A percentile compares a stretch with the other conserved stretches of the same genome.
Conservation (phyloP, 2,329 filamentous ascomycete species). For the Fusarium nurragi region DNA sequence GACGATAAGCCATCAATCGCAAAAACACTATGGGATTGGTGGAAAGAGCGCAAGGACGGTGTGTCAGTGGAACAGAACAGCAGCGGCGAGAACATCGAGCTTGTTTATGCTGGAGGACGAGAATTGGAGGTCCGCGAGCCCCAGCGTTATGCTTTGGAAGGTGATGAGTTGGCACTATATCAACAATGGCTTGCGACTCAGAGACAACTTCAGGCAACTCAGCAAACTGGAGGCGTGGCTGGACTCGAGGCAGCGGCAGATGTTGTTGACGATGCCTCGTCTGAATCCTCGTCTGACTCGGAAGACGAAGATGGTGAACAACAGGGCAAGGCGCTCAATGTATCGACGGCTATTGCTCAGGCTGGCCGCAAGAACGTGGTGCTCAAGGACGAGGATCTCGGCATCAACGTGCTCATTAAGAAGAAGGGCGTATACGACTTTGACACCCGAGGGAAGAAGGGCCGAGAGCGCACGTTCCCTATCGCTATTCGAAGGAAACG, state of each 20-base stretch:
- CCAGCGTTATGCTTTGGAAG: constrained; percentile 72
- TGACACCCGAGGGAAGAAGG: constrained; percentile 89
- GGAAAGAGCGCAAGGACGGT: constrained; percentile 73
- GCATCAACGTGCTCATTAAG: constrained; percentile 88
- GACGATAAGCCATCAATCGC: constrained; percentile 68
- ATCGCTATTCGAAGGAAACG: constrained; percentile 81
- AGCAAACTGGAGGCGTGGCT: constrained; percentile 74
- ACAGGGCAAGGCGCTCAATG: constrained; percentile 90
- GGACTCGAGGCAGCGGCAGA: constrained; percentile 76
- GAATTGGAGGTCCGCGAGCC: constrained; percentile 69
- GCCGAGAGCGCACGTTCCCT: constrained; percentile 91
- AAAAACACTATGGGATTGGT: constrained; percentile 81
- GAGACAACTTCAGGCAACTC: constrained; percentile 83
- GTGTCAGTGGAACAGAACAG: constrained; percentile 65
- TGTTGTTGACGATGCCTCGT: constrained; percentile 83
- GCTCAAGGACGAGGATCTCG: constrained; percentile 87
- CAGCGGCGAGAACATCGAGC: constrained; percentile 68
- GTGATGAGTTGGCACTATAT: constrained; percentile 81
- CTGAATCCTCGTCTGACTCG: constrained; percentile 84
- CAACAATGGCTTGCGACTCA: constrained; percentile 93
- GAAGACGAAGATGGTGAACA: constrained; percentile 91
- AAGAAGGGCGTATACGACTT: constrained; percentile 93
- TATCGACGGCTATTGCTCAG: constrained; percentile 85
- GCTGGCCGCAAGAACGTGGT: constrained; percentile 86
- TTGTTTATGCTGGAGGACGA: constrained; percentile 72